A percentile compares a stretch with the other conserved stretches of the same genome.
These are phyloP conservation scores for Calonectria pseudoturangicola DNA, from an alignment of 2,329 filamentous ascomycete genomes.

Conservation along the genomic window DNA sequence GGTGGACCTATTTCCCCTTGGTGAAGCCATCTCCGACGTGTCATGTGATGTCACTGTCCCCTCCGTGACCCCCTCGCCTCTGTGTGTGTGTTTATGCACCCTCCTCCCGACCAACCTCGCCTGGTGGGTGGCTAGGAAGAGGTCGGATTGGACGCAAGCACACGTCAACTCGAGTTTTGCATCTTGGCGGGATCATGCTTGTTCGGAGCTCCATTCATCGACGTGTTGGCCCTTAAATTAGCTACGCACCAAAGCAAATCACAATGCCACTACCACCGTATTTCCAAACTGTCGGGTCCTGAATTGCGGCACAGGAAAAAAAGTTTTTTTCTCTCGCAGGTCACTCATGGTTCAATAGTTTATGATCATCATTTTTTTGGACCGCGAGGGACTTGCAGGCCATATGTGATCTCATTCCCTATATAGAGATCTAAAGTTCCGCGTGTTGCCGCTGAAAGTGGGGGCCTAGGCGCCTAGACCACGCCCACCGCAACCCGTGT, in stretches of 20 bases:
- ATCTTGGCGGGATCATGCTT: slow-evolving; percentile 17
- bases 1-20: background rate
- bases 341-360: background rate
- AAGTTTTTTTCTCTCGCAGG: background rate
- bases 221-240: slow-evolving; percentile 15
- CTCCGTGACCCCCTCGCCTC: background rate
- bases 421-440: background rate
- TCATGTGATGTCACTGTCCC: slow-evolving; percentile 9
- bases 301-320: background rate
- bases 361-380: background rate
- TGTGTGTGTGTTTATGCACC: slow-evolving; percentile 2
- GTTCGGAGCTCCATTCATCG: background rate
- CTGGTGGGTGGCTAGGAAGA: slow-evolving; percentile 1
- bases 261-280: background rate
- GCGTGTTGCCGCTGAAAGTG: background rate
- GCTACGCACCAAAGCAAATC: background rate
- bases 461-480: slow-evolving; percentile 19
- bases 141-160: slow-evolving; percentile 17
- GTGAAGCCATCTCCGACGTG: slow-evolving; percentile 11
- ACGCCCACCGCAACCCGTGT: background rate
- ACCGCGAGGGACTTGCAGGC: no score
- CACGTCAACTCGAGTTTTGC: slow-evolving; percentile 16
- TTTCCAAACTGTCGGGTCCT: slow-evolving; percentile 9
- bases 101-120: background rate
- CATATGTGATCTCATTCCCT: slow-evolving; percentile 1